phyloP scores from a whole-genome alignment of 768 basidiomycete genomes.

The Glaciozyma martinii region DNA sequence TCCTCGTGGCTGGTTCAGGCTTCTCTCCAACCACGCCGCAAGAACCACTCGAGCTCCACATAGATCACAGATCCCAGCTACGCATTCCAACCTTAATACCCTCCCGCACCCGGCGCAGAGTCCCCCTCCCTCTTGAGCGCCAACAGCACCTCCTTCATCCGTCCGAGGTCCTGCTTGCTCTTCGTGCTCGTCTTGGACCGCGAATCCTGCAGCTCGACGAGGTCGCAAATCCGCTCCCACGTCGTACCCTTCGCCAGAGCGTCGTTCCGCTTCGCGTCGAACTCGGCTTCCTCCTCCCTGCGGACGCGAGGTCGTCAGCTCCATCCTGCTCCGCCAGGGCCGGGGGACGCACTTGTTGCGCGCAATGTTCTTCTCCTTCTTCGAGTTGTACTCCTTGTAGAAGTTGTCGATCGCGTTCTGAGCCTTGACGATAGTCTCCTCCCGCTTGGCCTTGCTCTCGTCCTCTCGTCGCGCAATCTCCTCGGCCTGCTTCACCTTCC shows the following conservation, averaged over 20 bases:
- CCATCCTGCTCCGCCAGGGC: neutral
- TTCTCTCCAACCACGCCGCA: too few relatives aligned
- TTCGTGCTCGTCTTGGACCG: conserved; percentile 93
- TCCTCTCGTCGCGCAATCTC: conserved; percentile 80
- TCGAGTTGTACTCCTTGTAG: conserved; percentile 74
- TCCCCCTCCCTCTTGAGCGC: conserved; percentile 83
- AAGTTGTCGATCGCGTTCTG: conserved; percentile 81
- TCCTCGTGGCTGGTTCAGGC: too few relatives aligned
- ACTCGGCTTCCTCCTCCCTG: conserved; percentile 81
- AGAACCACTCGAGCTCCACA: too few relatives aligned
- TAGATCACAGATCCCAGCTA: too few relatives aligned
- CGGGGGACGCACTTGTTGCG: conserved; percentile 76
- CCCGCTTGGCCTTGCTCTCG: conserved; percentile 61
- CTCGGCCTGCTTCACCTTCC: conserved; percentile 75
- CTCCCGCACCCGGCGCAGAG: conserved; percentile 81
- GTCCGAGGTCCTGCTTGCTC: conserved; percentile 74
- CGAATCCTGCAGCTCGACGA: conserved; percentile 84
- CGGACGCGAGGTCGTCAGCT: neutral
- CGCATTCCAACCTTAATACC: conserved; percentile 51
- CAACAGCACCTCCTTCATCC: conserved; percentile 88
- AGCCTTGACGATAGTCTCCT: conserved; percentile 74
- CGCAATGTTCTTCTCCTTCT: conserved; percentile 81
- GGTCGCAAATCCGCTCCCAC: conserved; percentile 84
- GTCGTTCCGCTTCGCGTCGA: conserved; percentile 60
- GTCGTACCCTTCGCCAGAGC: conserved; percentile 81